Conservation (phyloP, 345 rosid species). For the Erysimum cheiranthoides region DNA sequence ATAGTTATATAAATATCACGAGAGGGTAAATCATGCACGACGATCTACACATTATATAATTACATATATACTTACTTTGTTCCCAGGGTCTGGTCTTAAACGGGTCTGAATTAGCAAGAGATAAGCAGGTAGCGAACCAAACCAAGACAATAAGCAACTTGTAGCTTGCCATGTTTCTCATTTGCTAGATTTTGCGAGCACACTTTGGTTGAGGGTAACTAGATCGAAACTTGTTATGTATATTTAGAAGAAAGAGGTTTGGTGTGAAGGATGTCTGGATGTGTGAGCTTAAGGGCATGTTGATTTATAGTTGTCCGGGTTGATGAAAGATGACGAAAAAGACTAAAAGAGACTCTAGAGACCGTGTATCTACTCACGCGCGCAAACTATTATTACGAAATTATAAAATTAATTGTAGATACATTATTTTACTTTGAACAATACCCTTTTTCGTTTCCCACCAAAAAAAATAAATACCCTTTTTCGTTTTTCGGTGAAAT, state of each 20-base stretch:
- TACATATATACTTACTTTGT: slow-evolving; percentile 15
- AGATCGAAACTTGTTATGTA: background rate
- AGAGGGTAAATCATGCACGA: background rate
- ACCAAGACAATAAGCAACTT: slow-evolving; percentile 26
- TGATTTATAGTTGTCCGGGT: slow-evolving; percentile 4
- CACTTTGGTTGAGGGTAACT: background rate
- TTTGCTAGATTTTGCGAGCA: slow-evolving; percentile 3
- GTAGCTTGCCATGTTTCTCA: slow-evolving; percentile 16
- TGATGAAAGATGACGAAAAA: background rate
- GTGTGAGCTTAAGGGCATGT: slow-evolving; percentile 13
- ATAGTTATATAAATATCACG: slow-evolving; percentile 1
- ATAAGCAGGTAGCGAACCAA: slow-evolving; percentile 17
- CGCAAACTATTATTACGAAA: background rate
- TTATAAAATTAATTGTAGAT: too few relatives aligned
- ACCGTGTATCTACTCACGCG: background rate
- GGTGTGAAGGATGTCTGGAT: background rate
- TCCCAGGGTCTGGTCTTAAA: background rate
- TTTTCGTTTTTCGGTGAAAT: too few relatives aligned
- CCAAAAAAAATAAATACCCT: too few relatives aligned
- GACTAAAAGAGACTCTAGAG: too few relatives aligned
- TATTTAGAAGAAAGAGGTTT: background rate
- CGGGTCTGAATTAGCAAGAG: background rate
- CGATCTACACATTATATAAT: background rate
- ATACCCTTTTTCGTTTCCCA: too few relatives aligned
- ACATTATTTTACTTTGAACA: too few relatives aligned